Percentiles rank a stretch among this genome's conserved stretches.
Evolutionary conservation across 2,329 filamentous ascomycete species (phyloP).

Genomic region (Aspergillus sergii): DNA sequence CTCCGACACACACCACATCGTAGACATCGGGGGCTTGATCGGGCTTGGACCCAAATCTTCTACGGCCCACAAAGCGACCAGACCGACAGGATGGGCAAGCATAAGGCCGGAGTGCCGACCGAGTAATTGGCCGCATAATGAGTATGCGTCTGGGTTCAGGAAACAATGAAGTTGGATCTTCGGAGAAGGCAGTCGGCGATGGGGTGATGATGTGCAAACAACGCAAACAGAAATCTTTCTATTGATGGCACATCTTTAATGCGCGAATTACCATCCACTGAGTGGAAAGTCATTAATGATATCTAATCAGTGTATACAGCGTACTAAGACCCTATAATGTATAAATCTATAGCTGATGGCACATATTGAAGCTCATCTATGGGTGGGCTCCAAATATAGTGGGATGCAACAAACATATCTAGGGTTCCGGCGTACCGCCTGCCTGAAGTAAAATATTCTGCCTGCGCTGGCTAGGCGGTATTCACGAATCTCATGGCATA

Average conservation of each 20-base stretch:
- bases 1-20: slow-evolving; percentile 89
- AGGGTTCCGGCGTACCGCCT: not conserved
- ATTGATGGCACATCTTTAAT: not conserved
- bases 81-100: slow-evolving; percentile 44
- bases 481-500: not conserved
- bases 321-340: not conserved
- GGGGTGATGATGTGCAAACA: slow-evolving; percentile 23
- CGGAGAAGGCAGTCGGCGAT: slow-evolving; percentile 10
- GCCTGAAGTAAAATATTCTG: not conserved
- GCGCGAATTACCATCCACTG: too few species aligned
- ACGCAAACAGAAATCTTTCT: slow-evolving; percentile 4
- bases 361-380: not conserved
- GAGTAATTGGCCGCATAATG: slow-evolving; percentile 39
- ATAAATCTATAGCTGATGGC: not conserved
- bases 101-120: slow-evolving; percentile 39
- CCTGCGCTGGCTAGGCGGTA: not conserved
- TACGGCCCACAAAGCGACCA: slow-evolving; percentile 23
- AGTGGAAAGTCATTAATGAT: not conserved
- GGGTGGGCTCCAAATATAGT: not conserved
- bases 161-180: slow-evolving; percentile 10
- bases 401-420: not conserved
- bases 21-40: slow-evolving; percentile 69
- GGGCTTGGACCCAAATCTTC: slow-evolving; percentile 38
- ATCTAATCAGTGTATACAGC: not conserved
- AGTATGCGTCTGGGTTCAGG: not conserved